Conservation (phyloP, 768 basidiomycete species). For the Daedaleopsis sinensis region DNA sequence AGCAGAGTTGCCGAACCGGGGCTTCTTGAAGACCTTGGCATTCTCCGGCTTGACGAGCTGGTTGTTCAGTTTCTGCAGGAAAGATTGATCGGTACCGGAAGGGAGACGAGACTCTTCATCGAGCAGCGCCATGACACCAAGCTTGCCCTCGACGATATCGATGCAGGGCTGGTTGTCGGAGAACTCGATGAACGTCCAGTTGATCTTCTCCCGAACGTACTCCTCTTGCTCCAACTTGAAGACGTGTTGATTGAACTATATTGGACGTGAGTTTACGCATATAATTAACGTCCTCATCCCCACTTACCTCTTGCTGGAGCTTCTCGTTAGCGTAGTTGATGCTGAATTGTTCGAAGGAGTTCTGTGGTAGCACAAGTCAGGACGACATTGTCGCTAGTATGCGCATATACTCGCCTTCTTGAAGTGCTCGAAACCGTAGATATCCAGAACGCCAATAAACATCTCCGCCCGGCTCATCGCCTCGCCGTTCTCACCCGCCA, state of each 20-base stretch:
- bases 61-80: constrained; percentile 88
- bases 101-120: constrained; percentile 99
- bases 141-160: constrained; percentile 96
- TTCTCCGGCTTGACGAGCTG: constrained; percentile 86
- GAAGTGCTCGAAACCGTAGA: constrained; percentile 97
- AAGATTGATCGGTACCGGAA: constrained; percentile 88
- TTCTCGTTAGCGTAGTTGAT: constrained; percentile 99
- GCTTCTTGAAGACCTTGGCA: constrained; percentile 94
- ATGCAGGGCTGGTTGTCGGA: constrained; percentile 99
- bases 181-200: constrained; percentile 99
- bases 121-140: constrained; percentile 91
- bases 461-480: constrained; percentile 90
- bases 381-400: constrained; percentile 1
- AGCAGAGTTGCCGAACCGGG: constrained; percentile 95
- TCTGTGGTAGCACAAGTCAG: constrained; percentile 43
- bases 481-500: constrained; percentile 94
- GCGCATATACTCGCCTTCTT: constrained; percentile 64
- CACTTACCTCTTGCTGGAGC: constrained; percentile 91
- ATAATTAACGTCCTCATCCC: no score
- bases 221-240: constrained; percentile 99
- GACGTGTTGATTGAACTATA: constrained; percentile 96
- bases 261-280: neutral
- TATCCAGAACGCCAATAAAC: constrained; percentile 99
- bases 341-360: constrained; percentile 97
- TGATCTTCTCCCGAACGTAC: constrained; percentile 97